Base-by-base conservation (phyloP, 805 yeast genomes). In the Candida chauliodis region DNA sequence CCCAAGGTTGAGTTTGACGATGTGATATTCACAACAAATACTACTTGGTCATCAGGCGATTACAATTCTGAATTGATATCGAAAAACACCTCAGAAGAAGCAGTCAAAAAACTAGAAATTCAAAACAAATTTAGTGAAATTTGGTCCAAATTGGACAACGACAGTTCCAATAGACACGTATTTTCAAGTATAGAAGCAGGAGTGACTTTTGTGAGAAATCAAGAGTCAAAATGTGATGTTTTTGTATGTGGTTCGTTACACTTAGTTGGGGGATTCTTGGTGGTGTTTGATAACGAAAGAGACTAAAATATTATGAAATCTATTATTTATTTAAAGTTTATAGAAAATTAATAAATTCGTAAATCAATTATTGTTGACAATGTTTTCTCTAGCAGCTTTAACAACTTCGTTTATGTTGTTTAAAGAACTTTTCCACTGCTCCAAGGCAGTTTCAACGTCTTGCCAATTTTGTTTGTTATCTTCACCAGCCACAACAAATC, bases 171-270 rank as follows among this genome's bases (percentile, higher is more conserved):
- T 19, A 46, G 52, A 20, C 71, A 77, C 42, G 78, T 91, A 1
- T 75, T 80, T 48, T 76, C 76, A 19, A 88, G 80, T 50, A 85
- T 93, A 30, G 95, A 93, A 58, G 75, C 83, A 1, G 79, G 90
- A 22, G 78, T 76, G 35, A 72, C 70, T 34, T 73, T 67, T 48
- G 73, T 78, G 36, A 72, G 74, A 42, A 36, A 47, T 20, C 47
- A 43, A 13, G 52, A 47, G 19, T 40, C 40, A 10, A 42, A 33
- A 8, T 21, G 48, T n/a, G 89, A 88, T 46, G 95, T 88, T 1
- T 84, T 89, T 63, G 97, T 89, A 0, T 84, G 95, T 42, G 99
- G 99, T 1, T 89, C 97, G 4, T 68, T 93, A 47, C 96, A 91
- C 57, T 67, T 95, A 41, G 95, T 93, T 8, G 99, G 99, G 13